Evolutionary conservation across 495 filamentous ascomycete genomes (phyloP).

Genomic region (Chaetomium fimeti): DNA sequence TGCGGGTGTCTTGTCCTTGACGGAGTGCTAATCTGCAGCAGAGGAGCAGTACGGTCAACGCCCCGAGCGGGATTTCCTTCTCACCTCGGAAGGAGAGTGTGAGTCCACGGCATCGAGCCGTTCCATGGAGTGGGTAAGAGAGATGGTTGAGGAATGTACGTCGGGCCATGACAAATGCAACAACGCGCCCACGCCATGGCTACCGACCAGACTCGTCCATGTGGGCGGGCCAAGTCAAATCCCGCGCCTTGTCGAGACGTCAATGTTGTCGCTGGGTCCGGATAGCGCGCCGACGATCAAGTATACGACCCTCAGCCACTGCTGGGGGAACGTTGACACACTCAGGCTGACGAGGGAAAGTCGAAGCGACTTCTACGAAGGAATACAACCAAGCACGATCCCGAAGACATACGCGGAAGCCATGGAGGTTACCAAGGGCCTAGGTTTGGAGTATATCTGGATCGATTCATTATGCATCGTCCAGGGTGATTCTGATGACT

Average conservation of each 20-base stretch:
- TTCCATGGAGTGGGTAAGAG: too few species aligned
- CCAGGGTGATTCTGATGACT: slow-evolving; percentile 16
- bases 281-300: too few species aligned
- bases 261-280: neutral
- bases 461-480: slow-evolving; percentile 32
- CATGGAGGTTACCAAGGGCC: slow-evolving; percentile 21
- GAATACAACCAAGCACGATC: neutral
- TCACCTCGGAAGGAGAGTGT: too few species aligned
- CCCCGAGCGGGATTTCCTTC: too few species aligned
- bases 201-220: neutral
- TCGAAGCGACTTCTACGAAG: neutral
- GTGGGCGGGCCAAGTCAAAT: neutral
- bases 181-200: neutral
- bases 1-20: too few species aligned
- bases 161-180: too few species aligned
- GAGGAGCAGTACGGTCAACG: too few species aligned
- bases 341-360: neutral
- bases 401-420: slow-evolving; percentile 24
- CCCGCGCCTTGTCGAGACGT: neutral
- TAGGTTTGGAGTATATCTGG: slow-evolving; percentile 28
- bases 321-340: neutral
- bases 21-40: too few species aligned
- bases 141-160: too few species aligned
- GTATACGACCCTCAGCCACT: slow-evolving; percentile 4
- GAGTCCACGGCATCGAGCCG: too few species aligned